These are phyloP conservation scores for Umbelopsis ramanniana DNA, from an alignment of 192 early-diverging fungal genomes.

Conservation along the genomic window DNA sequence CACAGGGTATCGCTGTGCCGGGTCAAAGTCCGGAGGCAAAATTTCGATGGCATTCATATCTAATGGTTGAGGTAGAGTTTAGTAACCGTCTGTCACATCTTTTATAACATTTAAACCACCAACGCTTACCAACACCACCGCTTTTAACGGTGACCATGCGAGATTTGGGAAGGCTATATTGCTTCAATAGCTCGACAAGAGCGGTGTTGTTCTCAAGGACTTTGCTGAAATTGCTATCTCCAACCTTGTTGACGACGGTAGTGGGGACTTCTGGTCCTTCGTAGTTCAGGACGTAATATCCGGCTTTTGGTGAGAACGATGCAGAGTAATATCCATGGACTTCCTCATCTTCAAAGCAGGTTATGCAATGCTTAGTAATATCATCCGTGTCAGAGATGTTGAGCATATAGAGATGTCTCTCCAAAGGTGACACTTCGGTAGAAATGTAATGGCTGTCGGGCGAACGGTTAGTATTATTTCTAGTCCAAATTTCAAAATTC, in stretches of 20 bases:
- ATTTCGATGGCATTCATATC: conserved; percentile 82
- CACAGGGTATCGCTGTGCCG: conserved; percentile 78
- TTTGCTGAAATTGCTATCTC: conserved; percentile 54
- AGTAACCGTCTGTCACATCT: neutral
- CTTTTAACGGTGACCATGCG: conserved; percentile 41
- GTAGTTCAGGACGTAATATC: conserved; percentile 80
- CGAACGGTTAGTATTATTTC: neutral
- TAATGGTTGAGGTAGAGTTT: neutral
- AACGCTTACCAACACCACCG: conserved; percentile 34
- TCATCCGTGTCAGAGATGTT: conserved; percentile 27
- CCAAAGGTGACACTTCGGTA: conserved; percentile 43
- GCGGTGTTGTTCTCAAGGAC: conserved; percentile 62
- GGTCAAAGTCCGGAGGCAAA: conserved; percentile 81
- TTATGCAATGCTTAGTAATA: conserved; percentile 31
- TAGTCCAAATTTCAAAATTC: neutral
- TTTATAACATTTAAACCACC: neutral
- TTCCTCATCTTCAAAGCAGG: conserved; percentile 41
- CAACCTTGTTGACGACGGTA: conserved; percentile 65
- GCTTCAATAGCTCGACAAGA: conserved; percentile 49
- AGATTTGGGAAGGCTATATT: conserved; percentile 64
- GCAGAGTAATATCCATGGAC: conserved; percentile 68
- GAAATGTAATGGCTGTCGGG: conserved; percentile 33
- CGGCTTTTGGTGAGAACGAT: conserved; percentile 71
- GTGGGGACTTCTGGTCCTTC: conserved; percentile 85
- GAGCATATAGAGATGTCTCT: conserved; percentile 45